phyloP scores from a whole-genome alignment of 805 yeast genomes.

The Barnettozyma botsteinii region DNA sequence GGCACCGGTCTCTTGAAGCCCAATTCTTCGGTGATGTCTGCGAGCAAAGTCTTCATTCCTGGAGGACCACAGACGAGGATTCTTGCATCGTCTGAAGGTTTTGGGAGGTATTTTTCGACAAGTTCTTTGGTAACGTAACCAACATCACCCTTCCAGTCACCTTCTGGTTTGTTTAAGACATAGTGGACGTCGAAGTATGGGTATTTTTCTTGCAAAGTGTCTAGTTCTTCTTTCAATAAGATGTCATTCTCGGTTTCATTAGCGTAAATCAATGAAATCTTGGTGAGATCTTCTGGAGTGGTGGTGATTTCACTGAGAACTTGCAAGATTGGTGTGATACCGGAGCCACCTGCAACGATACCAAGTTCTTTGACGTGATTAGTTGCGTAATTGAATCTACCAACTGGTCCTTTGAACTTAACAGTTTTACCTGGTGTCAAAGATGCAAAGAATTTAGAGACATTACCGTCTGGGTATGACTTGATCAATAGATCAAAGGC shows the following conservation, averaged over 20 bases:
- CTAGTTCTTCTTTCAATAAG: slow-evolving; percentile 63
- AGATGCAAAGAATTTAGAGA: slow-evolving; percentile 60
- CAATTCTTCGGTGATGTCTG: slow-evolving; percentile 45
- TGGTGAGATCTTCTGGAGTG: slow-evolving; percentile 59
- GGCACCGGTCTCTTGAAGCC: slow-evolving; percentile 50
- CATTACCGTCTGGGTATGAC: slow-evolving; percentile 66
- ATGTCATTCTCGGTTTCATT: slow-evolving; percentile 76
- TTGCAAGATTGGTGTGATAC: slow-evolving; percentile 86
- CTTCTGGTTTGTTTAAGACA: slow-evolving; percentile 46
- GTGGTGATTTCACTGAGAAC: slow-evolving; percentile 67
- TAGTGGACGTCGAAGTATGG: slow-evolving; percentile 60
- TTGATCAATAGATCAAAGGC: slow-evolving; percentile 73
- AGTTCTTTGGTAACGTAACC: slow-evolving; percentile 60
- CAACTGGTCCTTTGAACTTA: slow-evolving; percentile 75
- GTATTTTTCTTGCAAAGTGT: slow-evolving; percentile 57
- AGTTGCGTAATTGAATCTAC: slow-evolving; percentile 53
- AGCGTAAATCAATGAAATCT: slow-evolving; percentile 58
- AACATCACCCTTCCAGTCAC: slow-evolving; percentile 48
- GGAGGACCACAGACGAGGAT: slow-evolving; percentile 73
- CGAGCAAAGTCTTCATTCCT: slow-evolving; percentile 52
- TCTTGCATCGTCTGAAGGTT: slow-evolving; percentile 41
- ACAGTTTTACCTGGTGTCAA: slow-evolving; percentile 61
- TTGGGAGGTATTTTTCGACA: slow-evolving; percentile 49
- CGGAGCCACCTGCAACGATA: slow-evolving; percentile 81
- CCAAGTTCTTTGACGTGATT: slow-evolving; percentile 61